These are phyloP conservation scores for Hanseniaspora guilliermondii DNA, from an alignment of 805 yeast genomes.

Conservation along the genomic window DNA sequence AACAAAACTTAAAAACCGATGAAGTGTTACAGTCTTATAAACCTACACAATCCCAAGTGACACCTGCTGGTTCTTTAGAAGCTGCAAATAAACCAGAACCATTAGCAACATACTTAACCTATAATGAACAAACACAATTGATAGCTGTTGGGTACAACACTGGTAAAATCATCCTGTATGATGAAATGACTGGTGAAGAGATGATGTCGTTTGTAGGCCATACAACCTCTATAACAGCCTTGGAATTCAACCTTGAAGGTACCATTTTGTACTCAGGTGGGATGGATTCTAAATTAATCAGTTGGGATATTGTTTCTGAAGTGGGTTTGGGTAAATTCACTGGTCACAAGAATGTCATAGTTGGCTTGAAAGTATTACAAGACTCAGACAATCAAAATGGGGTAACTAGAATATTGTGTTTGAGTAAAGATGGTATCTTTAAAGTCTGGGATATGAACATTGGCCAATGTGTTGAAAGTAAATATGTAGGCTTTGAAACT, in stretches of 20 bases:
- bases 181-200: slow-evolving; percentile 63
- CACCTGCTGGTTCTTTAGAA: slow-evolving; percentile 60
- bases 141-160: slow-evolving; percentile 84
- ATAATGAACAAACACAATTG: slow-evolving; percentile 50
- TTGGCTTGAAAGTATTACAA: slow-evolving; percentile 45
- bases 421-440: slow-evolving; percentile 79
- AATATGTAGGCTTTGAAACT: slow-evolving; percentile 41
- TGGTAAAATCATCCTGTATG: slow-evolving; percentile 88
- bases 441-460: slow-evolving; percentile 88
- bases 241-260: slow-evolving; percentile 67
- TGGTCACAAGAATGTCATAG: slow-evolving; percentile 82
- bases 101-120: slow-evolving; percentile 48
- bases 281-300: slow-evolving; percentile 65
- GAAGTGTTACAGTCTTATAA: slow-evolving; percentile 35
- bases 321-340: slow-evolving; percentile 73
- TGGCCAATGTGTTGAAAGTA: slow-evolving; percentile 79
- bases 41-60: slow-evolving; percentile 35
- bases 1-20: slow-evolving; percentile 62
- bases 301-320: slow-evolving; percentile 94
- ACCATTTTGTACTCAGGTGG: slow-evolving; percentile 81
- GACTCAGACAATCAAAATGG: slow-evolving; percentile 48
- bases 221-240: slow-evolving; percentile 56
- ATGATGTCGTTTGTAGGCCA: slow-evolving; percentile 85
- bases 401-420: slow-evolving; percentile 41
- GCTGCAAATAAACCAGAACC: slow-evolving; percentile 50